These are phyloP conservation scores for Cryptococcus floricola DNA, from an alignment of 1,284 basidiomycete genomes.

Conservation along the genomic window DNA sequence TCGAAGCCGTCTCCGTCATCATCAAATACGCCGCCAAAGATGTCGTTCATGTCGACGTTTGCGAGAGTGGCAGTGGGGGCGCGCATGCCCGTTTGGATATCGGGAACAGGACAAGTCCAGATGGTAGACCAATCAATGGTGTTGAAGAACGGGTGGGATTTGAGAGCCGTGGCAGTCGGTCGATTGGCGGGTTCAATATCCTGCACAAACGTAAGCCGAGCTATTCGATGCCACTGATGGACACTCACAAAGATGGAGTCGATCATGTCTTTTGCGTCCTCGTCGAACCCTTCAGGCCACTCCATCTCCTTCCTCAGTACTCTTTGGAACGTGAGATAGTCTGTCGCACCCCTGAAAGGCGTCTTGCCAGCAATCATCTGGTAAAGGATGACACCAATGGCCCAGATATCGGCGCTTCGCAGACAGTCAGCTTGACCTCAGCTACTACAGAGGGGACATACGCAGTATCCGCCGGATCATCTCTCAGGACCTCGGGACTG, in stretches of 20 bases:
- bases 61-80: slow-evolving; percentile 27
- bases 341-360: slow-evolving; percentile 56
- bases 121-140: slow-evolving; percentile 66
- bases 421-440: not conserved
- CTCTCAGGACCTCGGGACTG: slow-evolving; percentile 81
- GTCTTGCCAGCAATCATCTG: slow-evolving; percentile 55
- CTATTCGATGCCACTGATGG: not conserved
- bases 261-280: slow-evolving; percentile 51
- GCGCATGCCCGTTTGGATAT: slow-evolving; percentile 48
- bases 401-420: slow-evolving; percentile 55
- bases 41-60: slow-evolving; percentile 23
- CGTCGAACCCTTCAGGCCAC: slow-evolving; percentile 52
- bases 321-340: slow-evolving; percentile 59
- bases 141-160: slow-evolving; percentile 71
- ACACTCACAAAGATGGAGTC: slow-evolving; percentile 48
- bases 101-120: slow-evolving; percentile 58
- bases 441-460: slow-evolving; percentile 22
- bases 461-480: slow-evolving; percentile 55
- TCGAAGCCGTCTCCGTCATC: slow-evolving; percentile 28
- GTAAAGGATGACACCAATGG: slow-evolving; percentile 56
- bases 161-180: slow-evolving; percentile 59
- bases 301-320: slow-evolving; percentile 54
- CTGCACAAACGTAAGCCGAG: slow-evolving; percentile 8
- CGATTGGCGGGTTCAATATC: slow-evolving; percentile 64
- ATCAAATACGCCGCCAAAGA: slow-evolving; percentile 42